A percentile compares a stretch with the other conserved stretches of the same genome.
Evolutionary conservation across 768 basidiomycete species (phyloP).

Genomic region (Phylloporus sp.): DNA sequence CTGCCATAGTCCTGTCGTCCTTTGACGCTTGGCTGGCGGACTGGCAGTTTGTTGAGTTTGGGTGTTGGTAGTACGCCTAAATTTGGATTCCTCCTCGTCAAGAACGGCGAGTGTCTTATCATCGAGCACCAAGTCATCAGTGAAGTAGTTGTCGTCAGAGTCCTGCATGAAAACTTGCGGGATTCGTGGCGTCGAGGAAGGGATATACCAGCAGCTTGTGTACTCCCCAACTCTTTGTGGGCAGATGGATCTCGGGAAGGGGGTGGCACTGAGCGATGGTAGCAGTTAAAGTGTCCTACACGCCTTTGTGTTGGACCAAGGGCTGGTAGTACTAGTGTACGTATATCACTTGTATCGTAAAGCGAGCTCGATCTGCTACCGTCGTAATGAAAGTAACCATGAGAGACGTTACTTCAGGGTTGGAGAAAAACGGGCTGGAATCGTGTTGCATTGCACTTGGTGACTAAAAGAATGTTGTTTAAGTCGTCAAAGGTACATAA

Average conservation of each 20-base stretch:
- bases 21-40: conserved; percentile 55
- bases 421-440: conserved; percentile 1
- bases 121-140: conserved; percentile 63
- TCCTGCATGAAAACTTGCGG: conserved; percentile 44
- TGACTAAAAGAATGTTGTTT: conserved; percentile 5
- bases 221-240: background rate
- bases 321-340: too few relatives aligned
- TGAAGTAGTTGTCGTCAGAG: conserved; percentile 66
- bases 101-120: conserved; percentile 57
- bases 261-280: background rate
- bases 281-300: background rate
- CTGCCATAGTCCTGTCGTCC: conserved; percentile 45
- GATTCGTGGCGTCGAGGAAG: background rate
- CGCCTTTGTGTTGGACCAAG: too few relatives aligned
- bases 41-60: conserved; percentile 25
- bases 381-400: too few relatives aligned
- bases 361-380: too few relatives aligned
- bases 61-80: conserved; percentile 20
- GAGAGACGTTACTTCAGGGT: too few relatives aligned
- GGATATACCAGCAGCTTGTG: background rate
- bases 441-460: conserved; percentile 8
- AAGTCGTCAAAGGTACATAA: conserved; percentile 26
- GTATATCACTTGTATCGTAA: too few relatives aligned
- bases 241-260: background rate
- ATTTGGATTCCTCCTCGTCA: conserved; percentile 52